Evolutionary conservation across 225 moss, liverwort and hornwort species (phyloP).

Genomic region (Antitrichia curtipendula): DNA sequence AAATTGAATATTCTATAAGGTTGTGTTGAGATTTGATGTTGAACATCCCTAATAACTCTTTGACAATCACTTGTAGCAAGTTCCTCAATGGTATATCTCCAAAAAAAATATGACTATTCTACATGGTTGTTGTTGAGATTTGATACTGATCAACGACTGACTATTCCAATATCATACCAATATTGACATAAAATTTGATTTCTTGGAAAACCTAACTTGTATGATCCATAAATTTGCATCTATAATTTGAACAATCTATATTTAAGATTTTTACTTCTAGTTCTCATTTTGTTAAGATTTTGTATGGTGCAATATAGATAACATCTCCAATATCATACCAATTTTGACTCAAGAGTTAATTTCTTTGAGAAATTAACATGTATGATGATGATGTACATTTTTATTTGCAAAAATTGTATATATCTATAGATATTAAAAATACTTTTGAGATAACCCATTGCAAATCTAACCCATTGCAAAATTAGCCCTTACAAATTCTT

Average conservation of each 20-base stretch:
- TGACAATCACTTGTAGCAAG: fast-evolving
- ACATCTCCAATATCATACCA: neutral
- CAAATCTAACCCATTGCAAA: too few relatives aligned
- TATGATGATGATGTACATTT: too few relatives aligned
- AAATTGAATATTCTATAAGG: neutral
- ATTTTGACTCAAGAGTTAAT: too few relatives aligned
- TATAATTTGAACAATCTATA: neutral
- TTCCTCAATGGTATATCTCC: neutral
- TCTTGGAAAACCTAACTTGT: neutral
- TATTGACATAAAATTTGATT: neutral
- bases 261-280: too few relatives aligned
- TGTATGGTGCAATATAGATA: fast-evolving
- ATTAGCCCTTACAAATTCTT: too few relatives aligned
- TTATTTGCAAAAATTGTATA: too few relatives aligned
- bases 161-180: neutral
- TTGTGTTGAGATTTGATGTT: neutral
- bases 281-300: neutral
- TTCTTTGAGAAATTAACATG: too few relatives aligned
- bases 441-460: too few relatives aligned
- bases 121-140: neutral
- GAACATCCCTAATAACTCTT: neutral
- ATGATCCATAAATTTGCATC: neutral
- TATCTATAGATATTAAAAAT: too few relatives aligned
- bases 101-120: neutral
- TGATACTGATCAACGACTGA: neutral